Evolutionary conservation across 2,329 filamentous ascomycete species (phyloP), one percentile per base, ranked within the genome.

Genomic region (Neocucurbitaria cava): DNA sequence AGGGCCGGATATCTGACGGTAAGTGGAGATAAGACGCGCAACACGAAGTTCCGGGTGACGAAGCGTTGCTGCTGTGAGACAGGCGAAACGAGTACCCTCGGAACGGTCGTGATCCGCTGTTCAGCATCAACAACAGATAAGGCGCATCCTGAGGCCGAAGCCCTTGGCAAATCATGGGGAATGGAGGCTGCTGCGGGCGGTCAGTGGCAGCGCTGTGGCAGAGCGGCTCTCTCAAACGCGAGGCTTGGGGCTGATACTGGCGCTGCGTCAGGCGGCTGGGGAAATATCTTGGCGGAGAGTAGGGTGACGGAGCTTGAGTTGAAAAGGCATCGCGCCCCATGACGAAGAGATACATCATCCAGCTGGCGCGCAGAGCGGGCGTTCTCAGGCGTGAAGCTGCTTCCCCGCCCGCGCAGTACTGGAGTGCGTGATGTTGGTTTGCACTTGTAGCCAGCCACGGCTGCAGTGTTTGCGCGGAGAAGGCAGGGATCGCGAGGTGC

Each of bases 71-170:
- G 68, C 64, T 54, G 65, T 73, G 70, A 71, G 71, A 73, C 69
- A 61, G 56, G 53, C 70, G 66, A 74, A 72, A 75, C 70, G 61
- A 66, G 52, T 60, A 51, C 41, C 49, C 47, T 65, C 72, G 73
- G 73, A 68, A 69, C 35, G 43, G 52, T 44, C 39, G 59, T 61
- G 59, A 69, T 71, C 73, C 72, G 73, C 58, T 41, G 48, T 57
- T 43, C 50, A 67, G 72, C 69, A 72, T 73, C 66, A 70, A 61
- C 66, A 70, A 61, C 62, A 64, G 56, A 64, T 63, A 52, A 61
- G 62, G 62, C 58, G 46, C 44, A 11, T 54, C 47, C 55, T 64
- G 55, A 66, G 67, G 68, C 61, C 56, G 46, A 56, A 33, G 40
- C 31, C 18, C 64, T 70, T 72, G 65, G 68, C 62, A 51, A 58